Conservation (phyloP, 768 basidiomycete species). For the Termitomyces sp. region DNA sequence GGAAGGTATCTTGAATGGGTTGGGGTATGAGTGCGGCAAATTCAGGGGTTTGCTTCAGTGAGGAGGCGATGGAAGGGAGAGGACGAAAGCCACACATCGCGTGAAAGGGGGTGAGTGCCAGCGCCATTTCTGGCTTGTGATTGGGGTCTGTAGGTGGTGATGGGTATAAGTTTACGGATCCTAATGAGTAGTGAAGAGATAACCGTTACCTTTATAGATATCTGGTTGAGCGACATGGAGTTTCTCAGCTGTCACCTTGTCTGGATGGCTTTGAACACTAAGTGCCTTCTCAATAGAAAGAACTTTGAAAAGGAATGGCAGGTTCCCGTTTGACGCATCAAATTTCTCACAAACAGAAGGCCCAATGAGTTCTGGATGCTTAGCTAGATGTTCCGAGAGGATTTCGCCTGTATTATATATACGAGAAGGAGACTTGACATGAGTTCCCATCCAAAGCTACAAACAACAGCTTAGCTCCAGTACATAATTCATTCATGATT, state of each 20-base stretch:
- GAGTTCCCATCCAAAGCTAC: slow-evolving; percentile 99
- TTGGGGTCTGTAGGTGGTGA: slow-evolving; percentile 61
- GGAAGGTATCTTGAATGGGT: slow-evolving; percentile 45
- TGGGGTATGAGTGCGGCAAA: slow-evolving; percentile 64
- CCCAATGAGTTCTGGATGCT: slow-evolving; percentile 68
- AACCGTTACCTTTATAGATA: slow-evolving; percentile 79
- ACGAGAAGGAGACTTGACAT: slow-evolving; percentile 56
- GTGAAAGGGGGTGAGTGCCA: slow-evolving; percentile 86
- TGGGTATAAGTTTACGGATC: slow-evolving; percentile 5
- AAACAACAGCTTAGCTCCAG: slow-evolving; percentile 1
- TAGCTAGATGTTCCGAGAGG: slow-evolving; percentile 57
- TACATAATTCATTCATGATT: neutral
- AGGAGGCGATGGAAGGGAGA: slow-evolving; percentile 58
- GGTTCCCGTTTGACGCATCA: slow-evolving; percentile 52
- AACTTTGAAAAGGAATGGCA: slow-evolving; percentile 92
- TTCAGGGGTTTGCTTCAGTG: slow-evolving; percentile 70
- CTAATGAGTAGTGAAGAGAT: neutral
- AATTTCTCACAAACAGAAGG: slow-evolving; percentile 47
- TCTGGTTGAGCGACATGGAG: slow-evolving; percentile 66
- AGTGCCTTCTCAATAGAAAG: slow-evolving; percentile 85
- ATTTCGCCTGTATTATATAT: slow-evolving; percentile 29
- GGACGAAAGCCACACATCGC: slow-evolving; percentile 95
- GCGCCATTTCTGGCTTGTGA: slow-evolving; percentile 99
- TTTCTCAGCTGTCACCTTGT: slow-evolving; percentile 72
- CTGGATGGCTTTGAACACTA: slow-evolving; percentile 90